Evolutionary conservation across 345 rosid species (phyloP).

Genomic region (Mangifera indica): DNA sequence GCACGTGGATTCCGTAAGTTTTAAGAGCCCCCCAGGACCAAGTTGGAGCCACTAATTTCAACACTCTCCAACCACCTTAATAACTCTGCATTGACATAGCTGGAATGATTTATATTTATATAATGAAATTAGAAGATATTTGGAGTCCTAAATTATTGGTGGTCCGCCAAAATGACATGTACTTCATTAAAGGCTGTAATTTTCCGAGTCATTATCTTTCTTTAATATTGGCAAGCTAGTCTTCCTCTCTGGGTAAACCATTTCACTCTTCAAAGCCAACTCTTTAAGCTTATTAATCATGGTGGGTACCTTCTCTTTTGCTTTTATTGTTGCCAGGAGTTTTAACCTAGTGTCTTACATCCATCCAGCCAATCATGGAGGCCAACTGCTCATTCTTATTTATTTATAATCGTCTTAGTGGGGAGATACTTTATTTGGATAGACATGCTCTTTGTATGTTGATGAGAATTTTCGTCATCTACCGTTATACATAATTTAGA

Average conservation of each 20-base stretch:
- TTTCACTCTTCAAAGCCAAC: not conserved
- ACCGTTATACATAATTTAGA: too few species aligned
- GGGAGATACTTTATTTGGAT: too few species aligned
- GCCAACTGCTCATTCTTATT: not conserved
- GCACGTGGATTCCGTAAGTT: too few species aligned
- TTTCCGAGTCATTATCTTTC: conserved; percentile 21
- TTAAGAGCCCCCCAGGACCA: not conserved
- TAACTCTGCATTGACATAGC: conserved; percentile 3
- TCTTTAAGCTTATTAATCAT: not conserved
- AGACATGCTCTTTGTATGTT: too few species aligned
- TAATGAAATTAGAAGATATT: conserved; percentile 14
- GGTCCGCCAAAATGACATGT: conserved; percentile 29
- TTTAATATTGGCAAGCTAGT: not conserved
- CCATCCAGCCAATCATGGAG: not conserved
- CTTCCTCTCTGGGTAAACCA: not conserved
- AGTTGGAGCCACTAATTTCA: conserved; percentile 10
- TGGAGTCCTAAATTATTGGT: conserved; percentile 31
- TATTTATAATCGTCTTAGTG: too few species aligned
- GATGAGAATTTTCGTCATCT: too few species aligned
- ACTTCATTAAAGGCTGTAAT: conserved; percentile 20
- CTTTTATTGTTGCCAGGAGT: conserved; percentile 2
- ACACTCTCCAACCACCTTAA: conserved; percentile 8
- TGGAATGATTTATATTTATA: not conserved
- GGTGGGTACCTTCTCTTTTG: not conserved
- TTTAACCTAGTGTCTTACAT: not conserved